phyloP scores from a whole-genome alignment of 2,329 filamentous ascomycete genomes.

The Cercospora sp. region DNA sequence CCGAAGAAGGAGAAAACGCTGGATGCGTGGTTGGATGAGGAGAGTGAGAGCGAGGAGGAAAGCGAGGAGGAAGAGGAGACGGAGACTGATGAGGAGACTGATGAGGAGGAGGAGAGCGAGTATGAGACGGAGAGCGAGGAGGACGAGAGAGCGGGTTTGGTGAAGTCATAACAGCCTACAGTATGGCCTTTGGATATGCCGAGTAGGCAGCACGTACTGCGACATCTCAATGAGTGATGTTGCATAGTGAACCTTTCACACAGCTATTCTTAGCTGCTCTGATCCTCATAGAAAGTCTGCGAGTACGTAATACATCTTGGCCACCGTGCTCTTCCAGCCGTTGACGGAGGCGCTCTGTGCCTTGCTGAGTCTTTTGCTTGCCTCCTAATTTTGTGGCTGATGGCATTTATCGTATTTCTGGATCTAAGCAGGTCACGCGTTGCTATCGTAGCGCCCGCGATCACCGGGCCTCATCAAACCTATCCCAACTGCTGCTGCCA shows the following conservation, averaged over 20 bases:
- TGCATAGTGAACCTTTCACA: not conserved
- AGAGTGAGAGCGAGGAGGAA: slow-evolving; percentile 58
- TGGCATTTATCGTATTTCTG: too few species aligned
- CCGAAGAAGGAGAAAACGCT: slow-evolving; percentile 69
- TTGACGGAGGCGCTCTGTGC: too few species aligned
- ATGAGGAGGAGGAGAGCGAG: slow-evolving; percentile 53
- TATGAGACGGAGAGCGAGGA: slow-evolving; percentile 46
- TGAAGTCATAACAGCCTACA: not conserved
- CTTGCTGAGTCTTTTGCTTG: too few species aligned
- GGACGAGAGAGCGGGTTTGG: slow-evolving; percentile 44
- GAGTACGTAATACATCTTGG: too few species aligned
- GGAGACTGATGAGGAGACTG: slow-evolving; percentile 49
- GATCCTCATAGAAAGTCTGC: too few species aligned
- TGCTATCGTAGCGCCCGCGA: too few species aligned
- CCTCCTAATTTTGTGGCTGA: too few species aligned
- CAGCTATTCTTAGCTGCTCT: not conserved
- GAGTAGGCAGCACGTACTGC: not conserved
- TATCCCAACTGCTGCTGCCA: too few species aligned
- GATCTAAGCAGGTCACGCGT: too few species aligned
- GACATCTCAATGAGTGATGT: not conserved
- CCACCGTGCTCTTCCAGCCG: too few species aligned
- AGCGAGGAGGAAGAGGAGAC: slow-evolving; percentile 56
- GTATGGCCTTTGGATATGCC: not conserved
- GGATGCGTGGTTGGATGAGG: slow-evolving; percentile 88
- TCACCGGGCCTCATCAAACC: too few species aligned